Percentiles rank a stretch among this genome's conserved stretches.
Evolutionary conservation across 306 rosid species (phyloP).

Genomic region (Begonia peltatifolia): DNA sequence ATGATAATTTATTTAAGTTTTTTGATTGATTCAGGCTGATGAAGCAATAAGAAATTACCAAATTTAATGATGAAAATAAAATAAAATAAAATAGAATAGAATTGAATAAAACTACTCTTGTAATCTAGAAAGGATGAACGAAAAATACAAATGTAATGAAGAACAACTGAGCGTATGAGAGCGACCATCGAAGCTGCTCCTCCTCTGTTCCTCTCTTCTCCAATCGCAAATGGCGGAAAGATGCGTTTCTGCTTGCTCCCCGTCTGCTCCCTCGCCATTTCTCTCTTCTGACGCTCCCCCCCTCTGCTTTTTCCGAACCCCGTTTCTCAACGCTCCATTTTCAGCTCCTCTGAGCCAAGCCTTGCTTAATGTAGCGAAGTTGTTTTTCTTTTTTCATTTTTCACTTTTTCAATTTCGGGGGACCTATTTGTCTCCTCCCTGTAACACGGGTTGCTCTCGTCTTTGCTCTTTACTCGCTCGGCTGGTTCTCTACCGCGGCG

Average conservation of each 20-base stretch:
- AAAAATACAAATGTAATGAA: too few relatives aligned
- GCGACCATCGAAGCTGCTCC: too few relatives aligned
- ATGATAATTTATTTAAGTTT: too few relatives aligned
- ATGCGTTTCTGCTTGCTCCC: not conserved
- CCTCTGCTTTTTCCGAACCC: not conserved
- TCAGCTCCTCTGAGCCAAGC: constrained; percentile 23
- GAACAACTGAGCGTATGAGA: too few relatives aligned
- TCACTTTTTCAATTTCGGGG: too few relatives aligned
- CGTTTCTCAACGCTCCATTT: not conserved
- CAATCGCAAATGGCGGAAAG: not conserved
- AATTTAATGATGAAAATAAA: too few relatives aligned
- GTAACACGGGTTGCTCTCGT: constrained; percentile 27
- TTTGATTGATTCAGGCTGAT: too few relatives aligned
- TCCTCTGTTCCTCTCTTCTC: too few relatives aligned
- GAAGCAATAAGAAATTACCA: too few relatives aligned
- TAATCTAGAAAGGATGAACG: too few relatives aligned
- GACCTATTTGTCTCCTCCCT: constrained; percentile 23
- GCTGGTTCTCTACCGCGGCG: constrained; percentile 11
- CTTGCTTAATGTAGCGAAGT: constrained; percentile 37
- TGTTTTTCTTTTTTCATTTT: not conserved
- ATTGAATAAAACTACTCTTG: too few relatives aligned
- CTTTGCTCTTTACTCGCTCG: constrained; percentile 29
- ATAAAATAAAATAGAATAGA: too few relatives aligned
- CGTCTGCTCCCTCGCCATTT: not conserved
- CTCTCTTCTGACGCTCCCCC: not conserved